phyloP scores from a whole-genome alignment of 169 alveolate genomes.

The Theileria luwenshuni region DNA sequence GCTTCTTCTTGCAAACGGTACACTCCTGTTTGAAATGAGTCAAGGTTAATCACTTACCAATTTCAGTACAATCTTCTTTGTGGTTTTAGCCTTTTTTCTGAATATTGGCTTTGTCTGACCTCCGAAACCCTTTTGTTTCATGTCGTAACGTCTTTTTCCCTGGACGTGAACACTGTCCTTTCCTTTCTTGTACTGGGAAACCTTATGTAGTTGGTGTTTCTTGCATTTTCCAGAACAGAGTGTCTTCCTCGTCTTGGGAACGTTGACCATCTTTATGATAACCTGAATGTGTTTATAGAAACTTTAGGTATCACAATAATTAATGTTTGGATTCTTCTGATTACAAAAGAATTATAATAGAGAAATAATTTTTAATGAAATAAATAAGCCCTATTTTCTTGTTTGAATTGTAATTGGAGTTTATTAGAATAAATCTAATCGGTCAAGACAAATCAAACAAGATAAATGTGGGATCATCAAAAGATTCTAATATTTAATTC shows the following conservation, averaged over 20 bases:
- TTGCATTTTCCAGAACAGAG: slow-evolving; percentile 90
- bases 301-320: background rate
- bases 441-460: too few relatives aligned
- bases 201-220: slow-evolving; percentile 93
- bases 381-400: too few relatives aligned
- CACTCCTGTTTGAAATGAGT: slow-evolving; percentile 88
- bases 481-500: too few relatives aligned
- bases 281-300: background rate
- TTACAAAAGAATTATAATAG: too few relatives aligned
- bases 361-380: too few relatives aligned
- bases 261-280: slow-evolving; percentile 82
- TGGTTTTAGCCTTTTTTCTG: slow-evolving; percentile 98
- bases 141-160: slow-evolving; percentile 99
- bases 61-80: slow-evolving; percentile 97
- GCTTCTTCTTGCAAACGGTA: slow-evolving; percentile 95
- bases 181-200: slow-evolving; percentile 97
- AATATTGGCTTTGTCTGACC: slow-evolving; percentile 99
- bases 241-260: slow-evolving; percentile 91
- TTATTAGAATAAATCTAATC: too few relatives aligned
- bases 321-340: background rate
- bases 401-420: too few relatives aligned
- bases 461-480: too few relatives aligned
- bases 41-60: slow-evolving; percentile 67
- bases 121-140: slow-evolving; percentile 98
- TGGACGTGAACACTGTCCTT: slow-evolving; percentile 94